Evolutionary conservation across 768 basidiomycete species (phyloP), one percentile per base, ranked within the genome.

Genomic region (Leccinum uliginosum): DNA sequence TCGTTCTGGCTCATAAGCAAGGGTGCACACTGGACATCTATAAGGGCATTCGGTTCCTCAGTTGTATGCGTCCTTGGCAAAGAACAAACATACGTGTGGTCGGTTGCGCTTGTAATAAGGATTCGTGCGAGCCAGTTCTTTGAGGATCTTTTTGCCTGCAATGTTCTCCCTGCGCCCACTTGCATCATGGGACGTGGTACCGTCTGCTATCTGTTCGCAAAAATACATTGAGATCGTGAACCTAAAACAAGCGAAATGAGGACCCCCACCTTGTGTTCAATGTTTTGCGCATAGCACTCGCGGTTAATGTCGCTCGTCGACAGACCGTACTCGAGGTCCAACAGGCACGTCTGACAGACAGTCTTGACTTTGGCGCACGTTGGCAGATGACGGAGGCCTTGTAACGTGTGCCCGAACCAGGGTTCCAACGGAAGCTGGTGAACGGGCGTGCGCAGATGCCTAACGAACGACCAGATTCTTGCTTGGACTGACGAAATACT

Each of bases 371-470:
- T 98, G 49, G 95, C 91, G 65, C 96, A 98, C 4, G 95, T 72
- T 96, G 95, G 74, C 94, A 97, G 59, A 98, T 86, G 59, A 97
- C 93, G 11, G 97, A 98, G 57, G 93, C 90, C 79, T 98, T 98
- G 84, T 83, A 98, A 29, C 96, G 86, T 70, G 86, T 87, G 43
- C 93, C 96, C 4, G 86, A 77, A 48, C 97, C 97, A 3, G 97
- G 95, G 67, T 98, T 96, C 97, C 97, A 98, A 44, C 93, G 89
- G 76, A 98, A 99, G 64, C 98, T 89, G 49, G 92, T 96, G 75
- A 95, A 96, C 2, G 93, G 97, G 23, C 97, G 83, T 3, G 93
- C 93, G 69, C 97, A 99, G 53, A 96, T 95, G 63, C 97, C 97
- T 74, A 97, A 99, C 54, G 93, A 93, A 27, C 89, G 82, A 5